Percentiles rank a stretch among this genome's conserved stretches.
phyloP scores from a whole-genome alignment of 768 basidiomycete species.

The Lentinula edodes region DNA sequence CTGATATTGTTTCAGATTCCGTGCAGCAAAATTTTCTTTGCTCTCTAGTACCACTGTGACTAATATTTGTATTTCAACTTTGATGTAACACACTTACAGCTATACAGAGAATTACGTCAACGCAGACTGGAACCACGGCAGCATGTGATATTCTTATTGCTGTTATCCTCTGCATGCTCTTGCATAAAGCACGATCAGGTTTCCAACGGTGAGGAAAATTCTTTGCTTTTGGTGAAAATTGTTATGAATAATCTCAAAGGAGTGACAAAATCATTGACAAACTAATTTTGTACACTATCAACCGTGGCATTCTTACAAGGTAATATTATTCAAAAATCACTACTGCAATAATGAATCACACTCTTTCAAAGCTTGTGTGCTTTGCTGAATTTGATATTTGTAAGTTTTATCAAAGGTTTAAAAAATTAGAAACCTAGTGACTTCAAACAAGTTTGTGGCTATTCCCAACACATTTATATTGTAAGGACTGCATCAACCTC shows the following conservation, averaged over 20 bases:
- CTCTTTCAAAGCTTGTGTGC: not conserved
- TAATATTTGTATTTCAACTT: not conserved
- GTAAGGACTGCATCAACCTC: not conserved
- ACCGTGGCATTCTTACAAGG: not conserved
- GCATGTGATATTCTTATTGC: not conserved
- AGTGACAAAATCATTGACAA: not conserved
- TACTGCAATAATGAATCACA: not conserved
- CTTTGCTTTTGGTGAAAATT: not conserved
- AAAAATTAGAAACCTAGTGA: not conserved
- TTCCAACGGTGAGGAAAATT: not conserved
- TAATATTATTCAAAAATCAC: not conserved
- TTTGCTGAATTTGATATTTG: not conserved
- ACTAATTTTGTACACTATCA: not conserved
- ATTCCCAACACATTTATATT: not conserved
- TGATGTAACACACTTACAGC: not conserved
- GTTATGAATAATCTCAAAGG: not conserved
- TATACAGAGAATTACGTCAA: not conserved
- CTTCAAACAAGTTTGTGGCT: not conserved
- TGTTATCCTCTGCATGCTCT: not conserved
- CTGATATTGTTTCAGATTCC: not conserved
- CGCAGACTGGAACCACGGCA: not conserved
- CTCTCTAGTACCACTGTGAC: not conserved
- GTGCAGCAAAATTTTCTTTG: not conserved
- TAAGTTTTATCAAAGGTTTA: not conserved
- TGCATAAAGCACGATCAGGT: not conserved